phyloP scores from a whole-genome alignment of 495 filamentous ascomycete genomes.

The Tuber borchii region DNA sequence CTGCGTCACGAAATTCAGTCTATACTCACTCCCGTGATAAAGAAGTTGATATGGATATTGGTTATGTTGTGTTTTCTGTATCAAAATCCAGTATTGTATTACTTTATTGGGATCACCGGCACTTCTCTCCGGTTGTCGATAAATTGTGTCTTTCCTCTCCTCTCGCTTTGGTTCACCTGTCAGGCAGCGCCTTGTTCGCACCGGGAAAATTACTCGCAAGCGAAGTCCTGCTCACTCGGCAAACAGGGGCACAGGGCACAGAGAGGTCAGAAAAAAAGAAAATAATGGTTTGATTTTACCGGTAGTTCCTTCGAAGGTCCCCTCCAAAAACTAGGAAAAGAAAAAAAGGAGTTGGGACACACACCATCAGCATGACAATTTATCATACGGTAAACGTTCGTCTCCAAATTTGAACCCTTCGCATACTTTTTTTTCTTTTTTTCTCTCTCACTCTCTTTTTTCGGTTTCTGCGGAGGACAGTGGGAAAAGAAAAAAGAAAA shows the following conservation, averaged over 20 bases:
- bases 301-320: neutral
- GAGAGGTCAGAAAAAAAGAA: neutral
- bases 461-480: neutral
- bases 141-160: neutral
- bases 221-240: slow-evolving; percentile 1
- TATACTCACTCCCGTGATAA: neutral
- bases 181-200: slow-evolving; percentile 4
- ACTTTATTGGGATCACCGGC: neutral
- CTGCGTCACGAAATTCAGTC: neutral
- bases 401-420: slow-evolving; percentile 2
- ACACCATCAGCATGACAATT: neutral
- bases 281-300: neutral
- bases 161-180: slow-evolving; percentile 5
- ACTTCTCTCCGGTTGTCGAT: slow-evolving; percentile 1
- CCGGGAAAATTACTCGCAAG: slow-evolving; percentile 2
- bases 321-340: neutral
- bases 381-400: neutral
- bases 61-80: neutral
- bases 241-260: neutral
- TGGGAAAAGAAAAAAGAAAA: neutral
- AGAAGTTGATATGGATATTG: neutral
- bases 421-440: neutral
- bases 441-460: no score
- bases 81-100: neutral
- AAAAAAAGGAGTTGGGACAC: neutral